Evolutionary conservation across 1,284 basidiomycete genomes (phyloP).

Genomic region (Trametes pubescens): DNA sequence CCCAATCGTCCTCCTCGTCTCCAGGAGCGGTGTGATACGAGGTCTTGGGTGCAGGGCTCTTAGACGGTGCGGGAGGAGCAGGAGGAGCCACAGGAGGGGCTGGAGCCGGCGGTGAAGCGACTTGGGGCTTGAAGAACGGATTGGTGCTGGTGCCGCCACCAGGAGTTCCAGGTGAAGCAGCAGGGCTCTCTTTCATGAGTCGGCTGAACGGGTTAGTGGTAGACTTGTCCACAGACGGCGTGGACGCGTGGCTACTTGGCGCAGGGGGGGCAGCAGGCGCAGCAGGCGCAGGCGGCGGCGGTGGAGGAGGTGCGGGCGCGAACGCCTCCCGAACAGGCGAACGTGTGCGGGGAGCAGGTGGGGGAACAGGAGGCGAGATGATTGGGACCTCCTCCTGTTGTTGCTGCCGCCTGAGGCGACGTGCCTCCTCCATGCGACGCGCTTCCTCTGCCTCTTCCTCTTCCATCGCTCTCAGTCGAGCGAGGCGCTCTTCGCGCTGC

Average conservation of each 20-base stretch:
- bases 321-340: conserved; percentile 34
- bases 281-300: conserved; percentile 40
- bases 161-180: conserved; percentile 44
- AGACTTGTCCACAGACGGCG: conserved; percentile 49
- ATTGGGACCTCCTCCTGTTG: conserved; percentile 24
- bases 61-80: conserved; percentile 43
- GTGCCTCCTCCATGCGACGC: conserved; percentile 34
- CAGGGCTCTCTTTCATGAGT: conserved; percentile 60
- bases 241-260: conserved; percentile 37
- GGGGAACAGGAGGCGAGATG: conserved; percentile 41
- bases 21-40: conserved; percentile 69
- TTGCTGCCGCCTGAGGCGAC: conserved; percentile 26
- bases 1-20: conserved; percentile 84
- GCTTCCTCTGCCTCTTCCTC: conserved; percentile 78
- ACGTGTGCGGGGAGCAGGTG: conserved; percentile 42
- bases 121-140: conserved; percentile 65
- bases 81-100: conserved; percentile 42
- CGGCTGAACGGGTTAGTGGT: conserved; percentile 76
- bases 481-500: conserved; percentile 65
- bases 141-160: conserved; percentile 54
- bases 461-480: conserved; percentile 72
- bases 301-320: conserved; percentile 34
- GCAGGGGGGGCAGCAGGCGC: conserved; percentile 46
- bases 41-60: conserved; percentile 53
- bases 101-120: conserved; percentile 40